A percentile compares a stretch with the other conserved stretches of the same genome.
Conservation (phyloP, 2,329 filamentous ascomycete genomes). For the Shiraia sp. region DNA sequence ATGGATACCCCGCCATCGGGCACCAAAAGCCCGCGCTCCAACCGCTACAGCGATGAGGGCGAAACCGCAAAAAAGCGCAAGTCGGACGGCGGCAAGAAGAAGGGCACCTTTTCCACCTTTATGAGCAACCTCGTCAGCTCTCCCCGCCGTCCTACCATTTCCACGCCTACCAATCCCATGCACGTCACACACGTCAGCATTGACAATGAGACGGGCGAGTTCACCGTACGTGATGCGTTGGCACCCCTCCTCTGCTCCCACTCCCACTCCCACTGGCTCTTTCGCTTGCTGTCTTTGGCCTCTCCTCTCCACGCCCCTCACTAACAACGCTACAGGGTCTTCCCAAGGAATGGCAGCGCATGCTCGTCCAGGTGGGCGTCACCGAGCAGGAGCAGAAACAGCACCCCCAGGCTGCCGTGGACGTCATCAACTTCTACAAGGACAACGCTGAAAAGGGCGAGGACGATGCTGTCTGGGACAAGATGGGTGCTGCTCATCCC, state of each 20-base stretch:
- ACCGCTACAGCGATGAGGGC: slow-evolving; percentile 46
- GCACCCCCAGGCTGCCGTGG: slow-evolving; percentile 92
- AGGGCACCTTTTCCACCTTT: slow-evolving; percentile 46
- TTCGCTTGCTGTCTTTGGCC: slow-evolving; percentile 1
- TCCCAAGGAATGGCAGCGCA: slow-evolving; percentile 95
- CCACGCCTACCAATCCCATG: slow-evolving; percentile 95
- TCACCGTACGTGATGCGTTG: slow-evolving; percentile 67
- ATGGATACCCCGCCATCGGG: slow-evolving; percentile 49
- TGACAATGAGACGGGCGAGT: slow-evolving; percentile 93
- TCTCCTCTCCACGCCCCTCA: slow-evolving; percentile 8
- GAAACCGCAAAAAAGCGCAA: slow-evolving; percentile 35
- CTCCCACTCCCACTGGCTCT: not conserved
- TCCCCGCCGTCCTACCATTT: slow-evolving; percentile 89
- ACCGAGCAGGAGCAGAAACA: slow-evolving; percentile 94
- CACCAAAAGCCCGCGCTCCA: slow-evolving; percentile 39
- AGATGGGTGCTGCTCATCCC: slow-evolving; percentile 85
- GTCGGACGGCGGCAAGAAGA: slow-evolving; percentile 46
- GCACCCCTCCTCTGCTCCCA: slow-evolving; percentile 1
- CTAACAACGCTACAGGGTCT: slow-evolving; percentile 66
- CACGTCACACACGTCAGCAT: slow-evolving; percentile 98
- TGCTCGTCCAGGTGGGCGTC: slow-evolving; percentile 94
- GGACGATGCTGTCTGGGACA: slow-evolving; percentile 91
- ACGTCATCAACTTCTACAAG: slow-evolving; percentile 96
- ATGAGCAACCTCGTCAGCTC: slow-evolving; percentile 56
- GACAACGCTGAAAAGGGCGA: slow-evolving; percentile 81